Base-by-base conservation (phyloP, 139 green algal genomes). In the Coelastrella sp. region DNA sequence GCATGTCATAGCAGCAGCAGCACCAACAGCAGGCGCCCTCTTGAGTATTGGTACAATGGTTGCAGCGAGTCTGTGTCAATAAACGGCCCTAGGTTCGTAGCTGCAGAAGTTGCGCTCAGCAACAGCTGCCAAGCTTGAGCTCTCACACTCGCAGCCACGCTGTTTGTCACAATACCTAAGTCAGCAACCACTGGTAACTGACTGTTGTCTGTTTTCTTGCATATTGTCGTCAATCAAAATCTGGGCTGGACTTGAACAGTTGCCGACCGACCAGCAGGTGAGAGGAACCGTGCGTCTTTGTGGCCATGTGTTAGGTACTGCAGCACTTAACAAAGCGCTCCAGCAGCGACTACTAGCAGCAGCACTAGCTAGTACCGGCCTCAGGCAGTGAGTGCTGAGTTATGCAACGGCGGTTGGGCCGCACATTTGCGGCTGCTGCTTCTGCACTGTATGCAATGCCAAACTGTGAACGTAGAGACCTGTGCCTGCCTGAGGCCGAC, bases 1-100 rank as follows among this genome's bases (percentile, higher is more conserved):
- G 68, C 14, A 75, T 75, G 68, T 75, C 68, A 13, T 75, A 75
- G 68, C 68, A 75, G 14, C 68, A 75, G 68, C 68, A 75, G 14
- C 68, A 75, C 68, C 68, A 75, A 75, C 14, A 75, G 68, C 68
- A 75, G 68, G 68, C 68, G 68, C 19, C 68, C 68, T 75, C 68
- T 13, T 75, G 11, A 13, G n/a, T 75, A 23, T 75, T 75, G 68
- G 10, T 75, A 75, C 16, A 22, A 11, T 75, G 68, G 68, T 75
- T 22, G 68, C 68, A 75, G 68, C 68, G 68, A 75, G 3, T 75
- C 68, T 13, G 68, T 22, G 13, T 22, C 68, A 20, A 22, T 75
- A 75, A 13, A 32, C 68, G n/a, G 68, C 68, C 13, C 68, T 16
- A 32, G 68, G 68, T 16, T 7, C 16, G 68, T 75, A 75, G 68